A percentile compares a stretch with the other conserved stretches of the same genome.
Evolutionary conservation across 306 rosid genomes (phyloP).

Genomic region (Cajanus cajan): DNA sequence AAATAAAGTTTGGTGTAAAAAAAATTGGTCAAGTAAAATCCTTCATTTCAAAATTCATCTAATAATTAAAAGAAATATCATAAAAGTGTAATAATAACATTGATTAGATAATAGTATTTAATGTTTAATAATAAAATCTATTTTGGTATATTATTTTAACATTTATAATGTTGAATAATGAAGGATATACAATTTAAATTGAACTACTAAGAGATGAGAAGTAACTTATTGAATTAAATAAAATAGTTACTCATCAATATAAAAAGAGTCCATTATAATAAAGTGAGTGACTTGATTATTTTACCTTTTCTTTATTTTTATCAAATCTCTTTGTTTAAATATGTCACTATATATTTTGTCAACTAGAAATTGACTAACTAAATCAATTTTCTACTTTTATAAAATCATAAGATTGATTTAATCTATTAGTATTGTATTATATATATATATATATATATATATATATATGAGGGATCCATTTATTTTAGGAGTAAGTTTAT

Average conservation of each 20-base stretch:
- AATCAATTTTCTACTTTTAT: neutral
- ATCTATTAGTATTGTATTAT: too few species aligned
- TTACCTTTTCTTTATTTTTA: too few species aligned
- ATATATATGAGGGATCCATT: too few species aligned
- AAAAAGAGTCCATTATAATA: neutral
- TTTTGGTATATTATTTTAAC: neutral
- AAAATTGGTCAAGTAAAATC: neutral
- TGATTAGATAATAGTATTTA: neutral
- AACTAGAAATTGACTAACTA: neutral
- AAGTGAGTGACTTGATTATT: neutral
- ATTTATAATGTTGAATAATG: neutral
- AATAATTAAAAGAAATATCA: too few species aligned
- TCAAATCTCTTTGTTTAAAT: neutral
- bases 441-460: too few species aligned
- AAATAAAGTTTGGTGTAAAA: too few species aligned
- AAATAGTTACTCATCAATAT: neutral
- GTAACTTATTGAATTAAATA: neutral
- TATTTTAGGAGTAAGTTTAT: too few species aligned
- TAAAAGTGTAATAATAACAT: neutral
- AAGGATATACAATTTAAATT: too few species aligned
- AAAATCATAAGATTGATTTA: neutral
- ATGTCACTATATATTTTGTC: neutral
- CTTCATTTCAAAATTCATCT: neutral
- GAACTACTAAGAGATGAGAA: too few species aligned
- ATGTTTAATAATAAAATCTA: neutral